Percentiles rank a stretch among this genome's conserved stretches.
Conservation (phyloP, 1,139 yeast genomes). For the Taphrina populina region DNA sequence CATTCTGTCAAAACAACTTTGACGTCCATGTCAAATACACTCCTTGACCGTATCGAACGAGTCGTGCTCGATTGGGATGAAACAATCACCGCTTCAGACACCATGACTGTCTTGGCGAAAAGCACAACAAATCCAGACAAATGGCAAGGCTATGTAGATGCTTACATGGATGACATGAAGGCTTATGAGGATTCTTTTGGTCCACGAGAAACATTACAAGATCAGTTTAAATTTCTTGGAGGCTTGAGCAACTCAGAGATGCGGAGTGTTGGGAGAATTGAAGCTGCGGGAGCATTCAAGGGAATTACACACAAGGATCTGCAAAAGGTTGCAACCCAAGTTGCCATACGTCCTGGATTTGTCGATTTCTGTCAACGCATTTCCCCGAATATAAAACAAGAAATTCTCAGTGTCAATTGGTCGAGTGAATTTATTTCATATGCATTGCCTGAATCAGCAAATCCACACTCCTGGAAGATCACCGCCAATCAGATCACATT, state of each 20-base stretch:
- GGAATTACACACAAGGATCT: conserved; percentile 18
- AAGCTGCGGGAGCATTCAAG: conserved; percentile 11
- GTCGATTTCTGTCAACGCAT: not conserved
- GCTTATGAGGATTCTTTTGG: conserved; percentile 9
- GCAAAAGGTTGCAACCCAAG: conserved; percentile 1
- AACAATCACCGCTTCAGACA: conserved; percentile 25
- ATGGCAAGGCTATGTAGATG: conserved; percentile 21
- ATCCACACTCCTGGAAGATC: conserved; percentile 1
- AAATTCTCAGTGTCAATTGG: conserved; percentile 32
- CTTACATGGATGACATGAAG: conserved; percentile 24
- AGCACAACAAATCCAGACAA: conserved; percentile 6
- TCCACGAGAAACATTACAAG: conserved; percentile 3
- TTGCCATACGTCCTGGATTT: conserved; percentile 9
- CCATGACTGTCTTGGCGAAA: conserved; percentile 18
- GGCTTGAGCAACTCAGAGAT: conserved; percentile 9
- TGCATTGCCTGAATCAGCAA: not conserved
- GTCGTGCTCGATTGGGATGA: conserved; percentile 34
- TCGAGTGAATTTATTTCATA: conserved; percentile 8
- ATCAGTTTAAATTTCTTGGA: conserved; percentile 13
- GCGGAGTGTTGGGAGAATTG: conserved; percentile 15
- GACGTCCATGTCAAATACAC: not conserved
- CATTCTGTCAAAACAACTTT: no score
- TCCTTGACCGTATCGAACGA: not conserved
- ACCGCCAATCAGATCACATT: conserved; percentile 21
- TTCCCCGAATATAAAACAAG: not conserved